Evolutionary conservation across 768 basidiomycete species (phyloP), one percentile per base, ranked within the genome.

Genomic region (Suillus bovinus): DNA sequence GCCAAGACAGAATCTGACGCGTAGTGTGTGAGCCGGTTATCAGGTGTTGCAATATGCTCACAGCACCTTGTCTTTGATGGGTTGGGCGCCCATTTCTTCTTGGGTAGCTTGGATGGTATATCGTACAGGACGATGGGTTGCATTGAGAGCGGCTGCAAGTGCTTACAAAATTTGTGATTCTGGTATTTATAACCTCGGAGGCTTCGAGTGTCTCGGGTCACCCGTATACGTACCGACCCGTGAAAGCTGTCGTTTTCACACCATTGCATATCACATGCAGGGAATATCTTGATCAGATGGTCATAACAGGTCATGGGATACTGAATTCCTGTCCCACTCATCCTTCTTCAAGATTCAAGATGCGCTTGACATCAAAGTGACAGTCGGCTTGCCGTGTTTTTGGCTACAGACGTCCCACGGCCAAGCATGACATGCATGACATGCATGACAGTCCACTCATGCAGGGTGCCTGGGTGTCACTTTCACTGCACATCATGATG

Each of bases 1-100:
- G 53, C 77, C 74, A 39, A 79, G 65, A 5, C 69, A 68, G 56
- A 67, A 67, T 50, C 75, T 75, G 53, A 5, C 49, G 11, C 39
- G 7, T 41, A 24, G 14, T 3, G 34, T 11, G 17, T 56, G 16
- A 56, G 54, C 6, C 13, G 9, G 10, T 5, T 4, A 56, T 39
- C 16, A 56, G 16, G 24, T 27, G 2, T 38, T 56, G 10, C 24
- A 4, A 33, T 38, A 27, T 13, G 24, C 27, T 1, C 24, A 38
- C 20, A 20, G 46, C 16, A 60, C 59, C 59, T 60, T 29, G 46
- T 60, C 38, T 60, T 60, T 50, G 59, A 27, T 22, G 59, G 53
- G 24, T 60, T 60, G 14, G 59, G 59, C 6, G 59, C 46, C 59
- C 59, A 60, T 17, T 13, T 4, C 17, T 38, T 55, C 11, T n/a